Evolutionary conservation across 108 stramenopile species (phyloP), one percentile per base, ranked within the genome.

Genomic region (Nitzschia sp.): DNA sequence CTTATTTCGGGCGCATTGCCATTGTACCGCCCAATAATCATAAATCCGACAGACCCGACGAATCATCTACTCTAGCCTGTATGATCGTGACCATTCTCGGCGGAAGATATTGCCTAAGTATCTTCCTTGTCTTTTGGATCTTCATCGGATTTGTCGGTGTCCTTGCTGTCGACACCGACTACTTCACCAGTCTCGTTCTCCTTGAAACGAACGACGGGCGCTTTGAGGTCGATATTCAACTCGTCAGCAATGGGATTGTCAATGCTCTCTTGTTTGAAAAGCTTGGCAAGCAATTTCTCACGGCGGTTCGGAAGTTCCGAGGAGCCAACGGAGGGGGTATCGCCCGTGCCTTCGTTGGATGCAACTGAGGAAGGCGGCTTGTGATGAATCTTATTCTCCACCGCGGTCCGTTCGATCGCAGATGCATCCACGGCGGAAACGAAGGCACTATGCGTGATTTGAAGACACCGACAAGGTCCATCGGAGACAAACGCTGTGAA

Each of bases 401-500:
- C 46, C 2, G 30, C 31, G 44, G 25, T 48, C 25, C 73, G 72
- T 63, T 94, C 93, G 23, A 85, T 23, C 4, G 79, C 80, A 23
- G 89, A 88, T 52, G 91, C 89, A 67, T 89, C 91, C 16, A 88
- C 75, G 44, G 94, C 90, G 58, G 65, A 68, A 16, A 60, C 76
- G 64, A 89, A 96, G 9, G 69, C 56, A 16, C 62, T 73, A 23
- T 78, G 60, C 45, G 58, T 72, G 21, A 96, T 66, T 35, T 75
- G 84, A 25, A 96, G 35, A 68, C 84, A 91, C 36, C 91, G 72
- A 59, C 90, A 91, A 15, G 88, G 88, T 29, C 85, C 86, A 22
- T 71, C 58, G 15, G 63, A 74, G 13, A 93, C 95, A 87, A 80
- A 92, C 19, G 95, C 92, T 21, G 85, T 75, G 63, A 93, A 96